A percentile compares a stretch with the other conserved stretches of the same genome.
Evolutionary conservation across 495 filamentous ascomycete genomes (phyloP).

Genomic region (Aspergillus avenaceus): DNA sequence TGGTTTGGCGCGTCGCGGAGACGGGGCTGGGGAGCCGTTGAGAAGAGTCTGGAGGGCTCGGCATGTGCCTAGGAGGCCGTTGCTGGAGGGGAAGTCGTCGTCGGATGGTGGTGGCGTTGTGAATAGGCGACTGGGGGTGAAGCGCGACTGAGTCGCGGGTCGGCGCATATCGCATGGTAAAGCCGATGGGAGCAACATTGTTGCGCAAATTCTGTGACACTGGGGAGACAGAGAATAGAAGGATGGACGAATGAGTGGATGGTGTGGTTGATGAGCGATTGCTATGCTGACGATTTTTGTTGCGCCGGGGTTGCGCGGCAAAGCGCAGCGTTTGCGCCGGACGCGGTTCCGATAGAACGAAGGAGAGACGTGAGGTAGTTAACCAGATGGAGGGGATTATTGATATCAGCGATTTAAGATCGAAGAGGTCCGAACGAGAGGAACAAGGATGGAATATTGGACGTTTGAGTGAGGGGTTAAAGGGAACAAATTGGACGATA

Average conservation of each 20-base stretch:
- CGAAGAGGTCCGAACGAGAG: constrained; percentile 26
- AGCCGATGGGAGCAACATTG: constrained; percentile 70
- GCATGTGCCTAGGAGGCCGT: constrained; percentile 63
- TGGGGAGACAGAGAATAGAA: not conserved
- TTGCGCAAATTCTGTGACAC: constrained; percentile 11
- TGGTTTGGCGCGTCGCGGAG: constrained; percentile 32
- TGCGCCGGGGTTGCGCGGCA: constrained; percentile 24
- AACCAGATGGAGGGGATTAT: constrained; percentile 14
- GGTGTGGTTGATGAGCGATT: constrained; percentile 8
- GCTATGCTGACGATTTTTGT: constrained; percentile 19
- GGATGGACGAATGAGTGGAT: not conserved
- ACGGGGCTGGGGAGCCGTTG: constrained; percentile 35
- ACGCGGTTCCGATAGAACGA: constrained; percentile 23
- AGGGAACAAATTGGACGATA: too few species aligned
- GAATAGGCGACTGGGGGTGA: constrained; percentile 58
- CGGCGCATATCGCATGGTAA: constrained; percentile 64
- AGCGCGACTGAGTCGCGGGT: constrained; percentile 33
- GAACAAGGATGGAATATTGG: too few species aligned
- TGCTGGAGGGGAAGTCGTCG: constrained; percentile 45
- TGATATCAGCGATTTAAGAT: constrained; percentile 26
- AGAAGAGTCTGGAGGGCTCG: constrained; percentile 69
- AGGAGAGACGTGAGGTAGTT: constrained; percentile 13
- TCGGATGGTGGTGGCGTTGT: constrained; percentile 59
- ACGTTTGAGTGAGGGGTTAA: too few species aligned
- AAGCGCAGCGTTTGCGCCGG: constrained; percentile 35